Percentiles rank a stretch among this genome's conserved stretches.
Conservation (phyloP, 306 rosid genomes). For the apple (Malus domestica) region ASM211411v1 NC_041804.1:29236001-29236500, state of each 20-base stretch:
- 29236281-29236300: background rate
- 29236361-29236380: background rate
- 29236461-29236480: background rate
- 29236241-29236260: background rate
- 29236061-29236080: background rate
- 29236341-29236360: background rate
- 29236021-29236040: background rate
- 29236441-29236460: background rate
- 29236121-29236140: constrained; percentile 62
- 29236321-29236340: background rate
- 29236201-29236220: constrained; percentile 75
- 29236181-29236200: constrained; percentile 76
- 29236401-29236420: background rate
- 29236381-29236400: background rate
- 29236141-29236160: constrained; percentile 61
- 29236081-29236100: constrained; percentile 41
- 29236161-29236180: constrained; percentile 84
- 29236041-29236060: background rate
- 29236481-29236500: background rate
- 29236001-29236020: background rate
- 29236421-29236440: background rate
- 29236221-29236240: constrained; percentile 55
- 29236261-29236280: background rate
- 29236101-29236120: constrained; percentile 81
- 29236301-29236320: background rate